Evolutionary conservation across 1,139 yeast species (phyloP), one percentile per base, ranked within the genome.

Genomic region (Candida sanyaensis): DNA sequence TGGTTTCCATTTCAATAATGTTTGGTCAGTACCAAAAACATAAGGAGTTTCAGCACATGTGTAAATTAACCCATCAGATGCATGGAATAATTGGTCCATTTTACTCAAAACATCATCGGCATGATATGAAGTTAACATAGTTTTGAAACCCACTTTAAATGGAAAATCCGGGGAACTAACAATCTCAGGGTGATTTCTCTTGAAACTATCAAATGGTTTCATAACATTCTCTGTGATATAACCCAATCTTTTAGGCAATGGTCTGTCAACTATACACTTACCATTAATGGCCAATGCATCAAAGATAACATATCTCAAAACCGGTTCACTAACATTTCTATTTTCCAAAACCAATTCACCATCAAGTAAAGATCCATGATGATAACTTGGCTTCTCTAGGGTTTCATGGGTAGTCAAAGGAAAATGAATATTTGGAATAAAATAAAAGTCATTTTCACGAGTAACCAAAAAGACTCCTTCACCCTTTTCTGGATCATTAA

Each of bases 1-100:
- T 0, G 99, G 98, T 60, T 95, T 95, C 99, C 99, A 95, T 66
- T 95, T 95, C 48, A 95, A 69, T 42, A 88, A 64, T 2, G 86
- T 81, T 4, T 81, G 79, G 64, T 93, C 98, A 0, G 98, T 92
- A 10, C 98, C 98, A 55, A 85, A 83, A 4, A 82, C 78, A 66
- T 95, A 95, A 0, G 96, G 96, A 0, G 95, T 81, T 50, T 84
- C 90, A 32, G 95, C 88, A 57, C 96, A 89, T 1, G 99, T 95
- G 64, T 90, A 89, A 51, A 95, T 90, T 36, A 95, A 77, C 1
- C 99, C 99, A 68, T 95, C 99, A 1, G 96, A 86, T 49, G 88
- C 88, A 65, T 95, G 97, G 34, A 89, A 88, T 45, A 93, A 73
- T 46, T 82, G 78, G 40, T 87, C 89, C 63, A 90, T 76, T 55